Evolutionary conservation across 139 green algal species (phyloP).

Genomic region (Monoraphidium neglectum): DNA sequence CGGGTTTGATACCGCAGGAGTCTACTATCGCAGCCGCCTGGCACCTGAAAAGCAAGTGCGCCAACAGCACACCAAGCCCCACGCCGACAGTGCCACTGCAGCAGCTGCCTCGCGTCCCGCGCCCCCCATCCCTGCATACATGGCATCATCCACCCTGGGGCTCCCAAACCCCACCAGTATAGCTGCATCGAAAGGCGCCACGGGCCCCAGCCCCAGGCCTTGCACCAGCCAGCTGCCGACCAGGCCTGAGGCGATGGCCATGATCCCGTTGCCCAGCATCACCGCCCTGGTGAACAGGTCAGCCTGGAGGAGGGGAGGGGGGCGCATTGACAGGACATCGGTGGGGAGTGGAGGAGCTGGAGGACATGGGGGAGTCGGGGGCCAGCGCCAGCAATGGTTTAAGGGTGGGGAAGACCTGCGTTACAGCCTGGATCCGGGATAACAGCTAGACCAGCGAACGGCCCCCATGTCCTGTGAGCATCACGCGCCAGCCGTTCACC

Average conservation of each 20-base stretch:
- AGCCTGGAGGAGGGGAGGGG: background rate
- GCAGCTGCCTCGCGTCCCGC: no score
- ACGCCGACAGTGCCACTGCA: no score
- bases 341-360: background rate
- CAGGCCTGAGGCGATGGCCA: slow-evolving; percentile 92
- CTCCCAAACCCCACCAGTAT: no score
- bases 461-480: background rate
- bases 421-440: background rate
- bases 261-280: slow-evolving; percentile 95
- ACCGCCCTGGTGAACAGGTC: slow-evolving; percentile 70
- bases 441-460: background rate
- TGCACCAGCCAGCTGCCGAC: slow-evolving; percentile 90
- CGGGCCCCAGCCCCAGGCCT: slow-evolving; percentile 75
- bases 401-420: background rate
- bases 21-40: no score
- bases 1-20: no score
- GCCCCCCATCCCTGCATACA: no score
- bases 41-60: no score
- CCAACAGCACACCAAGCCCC: no score
- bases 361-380: background rate
- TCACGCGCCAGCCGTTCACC: slow-evolving; percentile 48
- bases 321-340: no score
- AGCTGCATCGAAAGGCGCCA: slow-evolving; percentile 96
- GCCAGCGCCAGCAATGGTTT: background rate
- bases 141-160: no score